These are phyloP conservation scores for Oxytropis ochrocephala DNA, from an alignment of 306 rosid genomes.

Conservation along the genomic window DNA sequence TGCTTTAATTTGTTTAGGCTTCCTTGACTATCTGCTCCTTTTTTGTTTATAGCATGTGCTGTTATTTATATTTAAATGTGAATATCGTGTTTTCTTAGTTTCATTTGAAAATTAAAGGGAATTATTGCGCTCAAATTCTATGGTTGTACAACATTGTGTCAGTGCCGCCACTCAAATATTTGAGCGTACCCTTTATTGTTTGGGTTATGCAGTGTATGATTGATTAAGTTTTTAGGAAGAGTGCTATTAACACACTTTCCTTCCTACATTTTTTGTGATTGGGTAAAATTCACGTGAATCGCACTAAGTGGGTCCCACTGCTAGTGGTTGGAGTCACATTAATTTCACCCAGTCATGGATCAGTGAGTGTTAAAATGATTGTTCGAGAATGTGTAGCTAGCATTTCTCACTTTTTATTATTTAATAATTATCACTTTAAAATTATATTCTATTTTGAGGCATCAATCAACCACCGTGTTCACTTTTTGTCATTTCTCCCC, in stretches of 20 bases:
- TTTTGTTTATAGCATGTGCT: not conserved
- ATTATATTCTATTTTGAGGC: not conserved
- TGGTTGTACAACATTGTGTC: not conserved
- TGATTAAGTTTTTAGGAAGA: not conserved
- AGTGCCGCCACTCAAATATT: not conserved
- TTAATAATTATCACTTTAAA: not conserved
- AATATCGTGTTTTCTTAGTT: not conserved
- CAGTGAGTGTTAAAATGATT: too few relatives aligned
- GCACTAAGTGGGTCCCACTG: too few relatives aligned
- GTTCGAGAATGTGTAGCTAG: too few relatives aligned
- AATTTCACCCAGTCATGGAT: too few relatives aligned
- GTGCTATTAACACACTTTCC: too few relatives aligned
- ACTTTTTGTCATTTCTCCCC: slow-evolving; percentile 24
- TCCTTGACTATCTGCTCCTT: not conserved
- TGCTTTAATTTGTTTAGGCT: not conserved
- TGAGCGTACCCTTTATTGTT: slow-evolving; percentile 2
- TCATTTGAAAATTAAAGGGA: not conserved
- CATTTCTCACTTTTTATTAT: not conserved
- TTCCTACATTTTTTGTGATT: too few relatives aligned
- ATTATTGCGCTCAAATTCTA: not conserved
- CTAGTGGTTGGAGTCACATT: too few relatives aligned
- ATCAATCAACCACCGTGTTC: not conserved
- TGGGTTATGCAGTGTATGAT: not conserved
- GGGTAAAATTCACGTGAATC: too few relatives aligned
- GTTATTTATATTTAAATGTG: not conserved